phyloP scores from a whole-genome alignment of 2,329 filamentous ascomycete species.

The Fusarium graminum region DNA sequence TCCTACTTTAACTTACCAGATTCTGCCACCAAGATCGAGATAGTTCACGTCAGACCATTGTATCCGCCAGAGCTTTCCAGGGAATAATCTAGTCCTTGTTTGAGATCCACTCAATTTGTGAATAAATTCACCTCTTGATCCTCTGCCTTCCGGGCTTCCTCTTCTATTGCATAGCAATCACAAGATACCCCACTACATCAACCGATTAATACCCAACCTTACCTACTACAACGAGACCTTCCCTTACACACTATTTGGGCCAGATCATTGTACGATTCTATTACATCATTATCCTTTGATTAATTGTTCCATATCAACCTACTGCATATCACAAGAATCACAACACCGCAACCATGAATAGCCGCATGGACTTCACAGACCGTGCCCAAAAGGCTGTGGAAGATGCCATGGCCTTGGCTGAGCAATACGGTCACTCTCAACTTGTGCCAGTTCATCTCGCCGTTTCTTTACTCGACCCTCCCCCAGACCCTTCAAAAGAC shows the following conservation, averaged over 20 bases:
- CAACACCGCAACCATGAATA: slow-evolving; percentile 68
- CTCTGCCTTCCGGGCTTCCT: slow-evolving; percentile 16
- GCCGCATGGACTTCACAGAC: slow-evolving; percentile 93
- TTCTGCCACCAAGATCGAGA: slow-evolving; percentile 43
- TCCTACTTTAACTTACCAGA: slow-evolving; percentile 46
- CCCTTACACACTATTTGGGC: slow-evolving; percentile 30
- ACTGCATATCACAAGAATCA: slow-evolving; percentile 11
- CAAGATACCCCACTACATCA: slow-evolving; percentile 40
- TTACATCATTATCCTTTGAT: not conserved
- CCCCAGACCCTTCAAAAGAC: slow-evolving; percentile 82
- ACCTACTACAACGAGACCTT: slow-evolving; percentile 30
- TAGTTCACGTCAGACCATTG: slow-evolving; percentile 41
- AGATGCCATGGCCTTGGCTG: slow-evolving; percentile 87
- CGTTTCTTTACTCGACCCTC: slow-evolving; percentile 81
- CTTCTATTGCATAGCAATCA: slow-evolving; percentile 29
- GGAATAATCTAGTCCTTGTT: slow-evolving; percentile 31
- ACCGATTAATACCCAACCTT: slow-evolving; percentile 23
- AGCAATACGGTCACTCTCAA: slow-evolving; percentile 92
- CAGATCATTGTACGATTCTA: slow-evolving; percentile 18
- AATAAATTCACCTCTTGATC: slow-evolving; percentile 46
- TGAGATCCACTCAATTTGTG: slow-evolving; percentile 42
- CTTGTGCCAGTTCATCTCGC: slow-evolving; percentile 91
- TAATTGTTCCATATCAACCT: not conserved
- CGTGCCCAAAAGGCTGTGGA: slow-evolving; percentile 89
- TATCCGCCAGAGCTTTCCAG: slow-evolving; percentile 34